phyloP scores from a whole-genome alignment of 257 asterid species.

The Petunia secreta region DNA sequence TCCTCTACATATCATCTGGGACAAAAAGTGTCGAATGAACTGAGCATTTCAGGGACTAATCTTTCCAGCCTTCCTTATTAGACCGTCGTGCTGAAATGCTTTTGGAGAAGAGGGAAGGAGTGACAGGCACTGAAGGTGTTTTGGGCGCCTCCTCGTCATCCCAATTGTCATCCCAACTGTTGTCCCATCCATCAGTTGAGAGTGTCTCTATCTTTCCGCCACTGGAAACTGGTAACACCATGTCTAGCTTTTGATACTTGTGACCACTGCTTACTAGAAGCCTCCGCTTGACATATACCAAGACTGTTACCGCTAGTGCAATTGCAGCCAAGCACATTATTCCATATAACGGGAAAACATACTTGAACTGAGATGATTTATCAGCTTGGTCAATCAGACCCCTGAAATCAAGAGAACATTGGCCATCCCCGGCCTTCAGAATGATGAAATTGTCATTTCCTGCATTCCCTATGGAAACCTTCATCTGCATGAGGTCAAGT shows the following conservation, averaged over 20 bases:
- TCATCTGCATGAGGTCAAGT: slow-evolving; percentile 49
- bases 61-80: slow-evolving; percentile 79
- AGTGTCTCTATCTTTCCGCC: slow-evolving; percentile 39
- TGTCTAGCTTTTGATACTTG: slow-evolving; percentile 65
- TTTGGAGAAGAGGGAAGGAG: slow-evolving; percentile 63
- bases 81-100: slow-evolving; percentile 58
- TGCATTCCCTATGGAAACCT: slow-evolving; percentile 54
- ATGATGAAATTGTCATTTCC: slow-evolving; percentile 47
- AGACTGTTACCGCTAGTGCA: slow-evolving; percentile 41
- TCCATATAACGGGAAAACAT: slow-evolving; percentile 35
- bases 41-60: slow-evolving; percentile 36
- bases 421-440: slow-evolving; percentile 58
- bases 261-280: slow-evolving; percentile 40
- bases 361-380: slow-evolving; percentile 37
- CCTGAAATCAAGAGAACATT: slow-evolving; percentile 64
- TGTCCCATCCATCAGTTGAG: slow-evolving; percentile 73
- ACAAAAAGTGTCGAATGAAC: neutral
- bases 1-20: slow-evolving; percentile 28
- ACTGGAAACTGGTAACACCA: slow-evolving; percentile 73
- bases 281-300: slow-evolving; percentile 41
- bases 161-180: slow-evolving; percentile 83
- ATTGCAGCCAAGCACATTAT: slow-evolving; percentile 48
- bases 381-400: slow-evolving; percentile 41
- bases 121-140: slow-evolving; percentile 57
- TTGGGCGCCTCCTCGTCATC: slow-evolving; percentile 84